Conservation (phyloP, 2,329 filamentous ascomycete species). For the Exophiala dermatitidis region DNA sequence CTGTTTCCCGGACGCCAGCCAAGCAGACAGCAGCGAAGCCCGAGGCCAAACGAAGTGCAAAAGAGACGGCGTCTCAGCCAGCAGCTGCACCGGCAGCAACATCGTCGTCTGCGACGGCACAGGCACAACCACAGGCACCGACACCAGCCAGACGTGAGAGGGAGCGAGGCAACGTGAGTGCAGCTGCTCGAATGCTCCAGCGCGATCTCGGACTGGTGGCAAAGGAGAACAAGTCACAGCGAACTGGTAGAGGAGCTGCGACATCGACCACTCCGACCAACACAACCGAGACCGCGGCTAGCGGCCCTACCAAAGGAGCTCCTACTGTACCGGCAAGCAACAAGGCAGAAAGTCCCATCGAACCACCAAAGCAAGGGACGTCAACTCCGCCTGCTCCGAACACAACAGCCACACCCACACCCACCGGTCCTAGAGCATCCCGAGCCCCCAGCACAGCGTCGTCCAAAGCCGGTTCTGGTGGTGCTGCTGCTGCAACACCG, state of each 20-base stretch:
- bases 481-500: slow-evolving; percentile 4
- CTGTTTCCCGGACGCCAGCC: slow-evolving; percentile 33
- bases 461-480: background rate
- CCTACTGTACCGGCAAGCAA: slow-evolving; percentile 18
- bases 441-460: slow-evolving; percentile 16
- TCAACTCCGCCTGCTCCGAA: slow-evolving; percentile 29
- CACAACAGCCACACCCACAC: slow-evolving; percentile 18
- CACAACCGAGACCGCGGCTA: slow-evolving; percentile 23
- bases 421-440: slow-evolving; percentile 24
- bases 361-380: slow-evolving; percentile 21
- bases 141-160: slow-evolving; percentile 44
- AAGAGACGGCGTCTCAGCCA: slow-evolving; percentile 4
- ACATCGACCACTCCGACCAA: slow-evolving; percentile 7
- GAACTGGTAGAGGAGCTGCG: slow-evolving; percentile 7
- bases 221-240: slow-evolving; percentile 19
- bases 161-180: slow-evolving; percentile 47
- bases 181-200: slow-evolving; percentile 53
- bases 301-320: slow-evolving; percentile 29
- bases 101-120: background rate
- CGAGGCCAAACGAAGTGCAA: slow-evolving; percentile 29
- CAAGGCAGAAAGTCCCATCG: slow-evolving; percentile 29
- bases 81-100: background rate
- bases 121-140: background rate
- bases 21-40: slow-evolving; percentile 34
- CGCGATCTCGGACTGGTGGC: slow-evolving; percentile 51